A percentile compares a stretch with the other conserved stretches of the same genome.
phyloP scores from a whole-genome alignment of 1,284 basidiomycete species.

The Rhodotorula sp. region DNA sequence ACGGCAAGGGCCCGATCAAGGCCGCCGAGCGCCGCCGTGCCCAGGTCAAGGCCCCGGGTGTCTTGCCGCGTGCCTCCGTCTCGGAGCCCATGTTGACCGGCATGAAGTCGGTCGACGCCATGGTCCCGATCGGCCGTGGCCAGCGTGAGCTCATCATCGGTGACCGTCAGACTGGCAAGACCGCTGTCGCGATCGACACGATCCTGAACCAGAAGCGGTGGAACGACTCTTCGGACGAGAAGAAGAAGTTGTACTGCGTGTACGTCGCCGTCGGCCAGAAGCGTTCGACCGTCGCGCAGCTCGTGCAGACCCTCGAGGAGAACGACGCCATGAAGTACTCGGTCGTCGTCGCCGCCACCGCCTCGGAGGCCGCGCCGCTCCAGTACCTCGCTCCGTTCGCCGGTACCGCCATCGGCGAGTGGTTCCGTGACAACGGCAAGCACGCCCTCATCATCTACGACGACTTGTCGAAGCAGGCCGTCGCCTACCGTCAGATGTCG shows the following conservation, averaged over 20 bases:
- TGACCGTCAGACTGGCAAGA: slow-evolving; percentile 99
- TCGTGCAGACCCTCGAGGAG: slow-evolving; percentile 98
- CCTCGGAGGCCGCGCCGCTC: slow-evolving; percentile 96
- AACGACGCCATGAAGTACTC: slow-evolving; percentile 99
- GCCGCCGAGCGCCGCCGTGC: slow-evolving; percentile 90
- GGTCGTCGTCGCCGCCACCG: slow-evolving; percentile 97
- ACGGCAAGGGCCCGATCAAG: slow-evolving; percentile 97
- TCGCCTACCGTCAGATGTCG: slow-evolving; percentile 99
- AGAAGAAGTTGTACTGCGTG: slow-evolving; percentile 89
- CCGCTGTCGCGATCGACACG: slow-evolving; percentile 97
- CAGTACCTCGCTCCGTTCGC: slow-evolving; percentile 99
- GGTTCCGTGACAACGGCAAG: slow-evolving; percentile 99
- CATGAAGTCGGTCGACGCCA: slow-evolving; percentile 99
- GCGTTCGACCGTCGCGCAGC: slow-evolving; percentile 98
- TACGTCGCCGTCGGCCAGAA: slow-evolving; percentile 99
- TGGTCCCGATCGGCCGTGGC: slow-evolving; percentile 99
- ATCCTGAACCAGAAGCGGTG: slow-evolving; percentile 99
- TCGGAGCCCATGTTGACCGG: slow-evolving; percentile 99
- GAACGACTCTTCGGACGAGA: slow-evolving; percentile 96
- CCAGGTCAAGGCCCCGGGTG: slow-evolving; percentile 97
- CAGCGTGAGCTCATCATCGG: slow-evolving; percentile 99
- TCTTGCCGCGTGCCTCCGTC: slow-evolving; percentile 97
- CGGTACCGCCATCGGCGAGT: slow-evolving; percentile 99
- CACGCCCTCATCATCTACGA: slow-evolving; percentile 97
- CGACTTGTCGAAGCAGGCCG: slow-evolving; percentile 99